Percentiles rank a stretch among this genome's conserved stretches.
Evolutionary conservation across 2,329 filamentous ascomycete genomes (phyloP).

Genomic region (Colletotrichum lindemuthianum): DNA sequence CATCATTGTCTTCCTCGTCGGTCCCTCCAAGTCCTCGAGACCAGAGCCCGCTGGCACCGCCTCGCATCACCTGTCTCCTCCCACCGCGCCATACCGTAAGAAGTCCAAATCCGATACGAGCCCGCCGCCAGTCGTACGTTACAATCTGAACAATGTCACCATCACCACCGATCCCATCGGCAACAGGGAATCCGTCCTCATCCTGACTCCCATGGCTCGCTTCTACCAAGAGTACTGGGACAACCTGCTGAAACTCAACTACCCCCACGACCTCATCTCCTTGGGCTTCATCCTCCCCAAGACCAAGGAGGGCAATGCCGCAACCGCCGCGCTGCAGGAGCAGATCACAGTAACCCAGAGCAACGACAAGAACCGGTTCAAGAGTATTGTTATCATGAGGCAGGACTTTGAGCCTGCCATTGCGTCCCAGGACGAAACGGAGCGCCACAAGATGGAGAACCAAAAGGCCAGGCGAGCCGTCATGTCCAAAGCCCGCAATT

Average conservation of each 20-base stretch:
- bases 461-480: constrained; percentile 87
- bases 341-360: constrained; percentile 89
- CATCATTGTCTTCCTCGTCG: constrained; percentile 72
- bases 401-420: constrained; percentile 93
- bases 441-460: constrained; percentile 90
- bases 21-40: constrained; percentile 60
- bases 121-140: constrained; percentile 88
- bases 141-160: constrained; percentile 95
- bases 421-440: constrained; percentile 82
- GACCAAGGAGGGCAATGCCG: constrained; percentile 89
- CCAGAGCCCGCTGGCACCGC: constrained; percentile 56
- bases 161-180: constrained; percentile 78
- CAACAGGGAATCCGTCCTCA: constrained; percentile 86
- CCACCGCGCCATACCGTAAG: constrained; percentile 56
- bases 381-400: constrained; percentile 91
- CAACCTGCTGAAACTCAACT: constrained; percentile 83
- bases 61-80: constrained; percentile 55
- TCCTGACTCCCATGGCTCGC: constrained; percentile 90
- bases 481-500: constrained; percentile 95
- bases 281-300: constrained; percentile 97
- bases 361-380: constrained; percentile 83
- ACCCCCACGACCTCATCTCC: constrained; percentile 94
- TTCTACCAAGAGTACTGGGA: constrained; percentile 98
- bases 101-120: constrained; percentile 63
- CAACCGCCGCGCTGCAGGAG: constrained; percentile 83